Percentiles rank a stretch among this genome's conserved stretches.
phyloP scores from a whole-genome alignment of 805 yeast genomes.

The Suhomyces canberraensis region DNA sequence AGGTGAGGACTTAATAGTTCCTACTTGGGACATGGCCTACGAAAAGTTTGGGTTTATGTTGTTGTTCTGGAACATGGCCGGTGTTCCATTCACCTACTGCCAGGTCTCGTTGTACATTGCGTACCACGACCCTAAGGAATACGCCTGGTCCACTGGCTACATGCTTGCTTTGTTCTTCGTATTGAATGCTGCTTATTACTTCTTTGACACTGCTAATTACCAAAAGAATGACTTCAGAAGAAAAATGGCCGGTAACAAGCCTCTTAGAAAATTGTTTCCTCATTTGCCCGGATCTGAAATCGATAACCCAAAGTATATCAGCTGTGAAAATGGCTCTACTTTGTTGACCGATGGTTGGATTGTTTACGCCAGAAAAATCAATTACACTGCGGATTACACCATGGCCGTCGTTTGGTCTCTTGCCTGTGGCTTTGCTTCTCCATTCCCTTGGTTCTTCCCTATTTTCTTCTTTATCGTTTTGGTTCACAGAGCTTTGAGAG shows the following conservation, averaged over 20 bases:
- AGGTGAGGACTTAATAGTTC: constrained; percentile 96
- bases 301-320: constrained; percentile 79
- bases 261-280: constrained; percentile 86
- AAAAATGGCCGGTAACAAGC: constrained; percentile 72
- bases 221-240: constrained; percentile 93
- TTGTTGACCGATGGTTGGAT: constrained; percentile 94
- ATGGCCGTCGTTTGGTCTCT: constrained; percentile 92
- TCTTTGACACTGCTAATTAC: constrained; percentile 92
- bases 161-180: constrained; percentile 53
- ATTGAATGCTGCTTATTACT: constrained; percentile 72
- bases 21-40: constrained; percentile 99
- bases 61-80: constrained; percentile 98
- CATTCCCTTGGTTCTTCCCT: constrained; percentile 97
- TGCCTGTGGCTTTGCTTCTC: constrained; percentile 80
- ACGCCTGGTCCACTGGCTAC: constrained; percentile 66
- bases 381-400: constrained; percentile 90
- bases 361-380: constrained; percentile 86
- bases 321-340: constrained; percentile 79
- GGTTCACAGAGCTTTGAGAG: constrained; percentile 86
- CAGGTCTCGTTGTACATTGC: constrained; percentile 84
- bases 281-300: constrained; percentile 81
- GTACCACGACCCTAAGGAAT: constrained; percentile 81
- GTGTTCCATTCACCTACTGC: constrained; percentile 97
- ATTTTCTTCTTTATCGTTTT: constrained; percentile 82
- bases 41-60: constrained; percentile 99